Evolutionary conservation across 2,329 filamentous ascomycete species (phyloP).

Genomic region (Seiridium cupressi): DNA sequence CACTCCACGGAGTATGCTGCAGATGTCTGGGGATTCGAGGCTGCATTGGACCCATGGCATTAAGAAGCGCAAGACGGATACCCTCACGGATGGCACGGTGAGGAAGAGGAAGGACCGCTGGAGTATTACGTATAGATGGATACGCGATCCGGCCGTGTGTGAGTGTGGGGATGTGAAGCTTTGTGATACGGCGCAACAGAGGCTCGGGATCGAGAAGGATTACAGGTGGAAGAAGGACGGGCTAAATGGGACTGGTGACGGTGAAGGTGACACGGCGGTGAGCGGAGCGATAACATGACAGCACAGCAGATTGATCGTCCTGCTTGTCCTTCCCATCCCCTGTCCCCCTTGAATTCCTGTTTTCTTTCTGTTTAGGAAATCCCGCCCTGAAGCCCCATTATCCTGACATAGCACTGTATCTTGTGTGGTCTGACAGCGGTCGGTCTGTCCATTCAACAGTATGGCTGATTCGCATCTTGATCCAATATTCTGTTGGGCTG

Average conservation of each 20-base stretch:
- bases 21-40: constrained; percentile 47
- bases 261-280: not conserved
- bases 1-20: constrained; percentile 46
- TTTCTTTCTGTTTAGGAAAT: too few relatives aligned
- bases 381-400: too few relatives aligned
- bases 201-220: constrained; percentile 45
- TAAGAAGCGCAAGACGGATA: constrained; percentile 51
- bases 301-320: too few relatives aligned
- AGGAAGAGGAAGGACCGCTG: constrained; percentile 43
- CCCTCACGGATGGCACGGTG: constrained; percentile 41
- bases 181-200: constrained; percentile 50
- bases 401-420: too few relatives aligned
- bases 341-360: too few relatives aligned
- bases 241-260: not conserved
- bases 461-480: too few relatives aligned
- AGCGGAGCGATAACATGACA: not conserved
- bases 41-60: constrained; percentile 58
- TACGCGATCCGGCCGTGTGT: constrained; percentile 42
- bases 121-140: constrained; percentile 56
- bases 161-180: constrained; percentile 48
- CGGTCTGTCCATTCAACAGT: too few relatives aligned
- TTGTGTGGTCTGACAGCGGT: too few relatives aligned
- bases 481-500: too few relatives aligned
- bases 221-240: constrained; percentile 43
- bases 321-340: too few relatives aligned